Evolutionary conservation across 768 basidiomycete genomes (phyloP).

Genomic region (Lactarius pseudohatsudake): DNA sequence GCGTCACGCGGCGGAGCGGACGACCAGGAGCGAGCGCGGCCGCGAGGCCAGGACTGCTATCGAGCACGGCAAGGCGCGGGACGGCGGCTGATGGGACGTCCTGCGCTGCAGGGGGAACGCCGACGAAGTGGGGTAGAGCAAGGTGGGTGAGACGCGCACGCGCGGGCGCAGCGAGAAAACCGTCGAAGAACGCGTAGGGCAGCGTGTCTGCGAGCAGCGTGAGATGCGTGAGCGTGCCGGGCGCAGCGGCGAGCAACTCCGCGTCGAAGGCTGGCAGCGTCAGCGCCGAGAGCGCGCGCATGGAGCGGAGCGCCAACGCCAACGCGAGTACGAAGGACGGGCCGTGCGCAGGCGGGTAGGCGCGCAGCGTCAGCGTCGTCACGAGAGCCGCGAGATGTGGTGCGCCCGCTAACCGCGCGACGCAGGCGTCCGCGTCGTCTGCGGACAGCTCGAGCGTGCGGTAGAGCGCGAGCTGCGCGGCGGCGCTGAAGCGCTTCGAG

Average conservation of each 20-base stretch:
- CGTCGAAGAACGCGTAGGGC: conserved; percentile 30
- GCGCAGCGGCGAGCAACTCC: conserved; percentile 32
- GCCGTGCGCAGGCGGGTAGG: conserved; percentile 22
- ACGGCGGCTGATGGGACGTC: conserved; percentile 24
- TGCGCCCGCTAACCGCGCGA: conserved; percentile 31
- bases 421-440: conserved; percentile 28
- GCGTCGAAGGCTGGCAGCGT: conserved; percentile 33
- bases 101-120: conserved; percentile 10
- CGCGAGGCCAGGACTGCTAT: conserved; percentile 33
- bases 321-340: conserved; percentile 29
- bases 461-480: conserved; percentile 33
- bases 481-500: conserved; percentile 31
- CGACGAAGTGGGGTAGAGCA: conserved; percentile 20
- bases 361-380: conserved; percentile 29
- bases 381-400: conserved; percentile 34
- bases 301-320: conserved; percentile 37
- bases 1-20: conserved; percentile 30
- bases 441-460: conserved; percentile 30
- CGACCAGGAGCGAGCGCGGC: conserved; percentile 33
- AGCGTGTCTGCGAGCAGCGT: conserved; percentile 32
- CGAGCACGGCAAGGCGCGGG: conserved; percentile 30
- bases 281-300: conserved; percentile 34
- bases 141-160: conserved; percentile 30
- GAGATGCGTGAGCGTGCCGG: conserved; percentile 31
- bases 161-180: conserved; percentile 31